Evolutionary conservation across 1,284 basidiomycete species (phyloP).

Genomic region (Trichosporon sp.): DNA sequence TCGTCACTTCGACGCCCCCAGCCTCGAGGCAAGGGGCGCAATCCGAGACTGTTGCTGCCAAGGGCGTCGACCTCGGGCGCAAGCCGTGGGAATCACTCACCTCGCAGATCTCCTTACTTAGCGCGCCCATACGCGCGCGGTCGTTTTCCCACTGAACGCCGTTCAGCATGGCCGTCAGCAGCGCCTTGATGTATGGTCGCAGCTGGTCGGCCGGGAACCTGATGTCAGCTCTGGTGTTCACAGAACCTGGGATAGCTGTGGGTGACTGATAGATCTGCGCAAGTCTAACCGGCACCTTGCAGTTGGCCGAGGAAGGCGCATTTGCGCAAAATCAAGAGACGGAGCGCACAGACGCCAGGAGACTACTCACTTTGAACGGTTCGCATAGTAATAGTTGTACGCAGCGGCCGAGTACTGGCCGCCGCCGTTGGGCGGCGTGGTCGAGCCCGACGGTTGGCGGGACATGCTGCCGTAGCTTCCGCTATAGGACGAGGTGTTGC

Average conservation of each 20-base stretch:
- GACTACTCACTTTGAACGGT: neutral
- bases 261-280: too few relatives aligned
- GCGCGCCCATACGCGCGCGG: conserved; percentile 26
- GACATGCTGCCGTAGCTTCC: neutral
- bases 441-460: neutral
- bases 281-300: too few relatives aligned
- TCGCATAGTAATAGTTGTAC: neutral
- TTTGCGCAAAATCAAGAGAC: too few relatives aligned
- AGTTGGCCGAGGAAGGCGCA: too few relatives aligned
- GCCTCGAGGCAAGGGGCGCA: neutral
- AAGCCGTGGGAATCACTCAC: conserved; percentile 19
- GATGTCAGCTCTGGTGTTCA: conserved; percentile 11
- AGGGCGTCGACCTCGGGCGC: neutral
- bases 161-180: conserved; percentile 10
- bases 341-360: neutral
- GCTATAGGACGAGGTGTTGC: neutral
- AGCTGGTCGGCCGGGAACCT: conserved; percentile 50
- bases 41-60: too few relatives aligned
- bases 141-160: conserved; percentile 36
- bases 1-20: neutral
- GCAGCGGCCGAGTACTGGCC: neutral
- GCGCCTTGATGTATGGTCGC: conserved; percentile 31
- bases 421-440: neutral
- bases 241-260: neutral
- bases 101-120: conserved; percentile 41